Evolutionary conservation across 2,329 filamentous ascomycete species (phyloP).

Genomic region (Calonectria pteridis): DNA sequence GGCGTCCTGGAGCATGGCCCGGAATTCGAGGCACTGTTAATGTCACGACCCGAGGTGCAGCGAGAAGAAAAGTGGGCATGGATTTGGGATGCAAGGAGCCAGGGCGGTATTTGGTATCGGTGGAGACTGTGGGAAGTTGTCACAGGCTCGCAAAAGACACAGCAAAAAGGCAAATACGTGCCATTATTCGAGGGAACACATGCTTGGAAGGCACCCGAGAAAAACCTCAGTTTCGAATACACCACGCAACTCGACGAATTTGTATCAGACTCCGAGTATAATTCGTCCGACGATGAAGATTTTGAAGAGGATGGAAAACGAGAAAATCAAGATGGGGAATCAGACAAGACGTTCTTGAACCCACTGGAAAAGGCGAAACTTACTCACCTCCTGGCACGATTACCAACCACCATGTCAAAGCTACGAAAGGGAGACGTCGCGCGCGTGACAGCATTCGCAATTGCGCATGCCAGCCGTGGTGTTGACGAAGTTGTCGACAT

Average conservation of each 20-base stretch:
- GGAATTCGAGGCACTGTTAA: slow-evolving; percentile 91
- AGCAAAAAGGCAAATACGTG: slow-evolving; percentile 65
- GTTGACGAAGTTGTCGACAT: slow-evolving; percentile 93
- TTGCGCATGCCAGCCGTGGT: slow-evolving; percentile 86
- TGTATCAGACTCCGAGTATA: slow-evolving; percentile 85
- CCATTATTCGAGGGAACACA: slow-evolving; percentile 82
- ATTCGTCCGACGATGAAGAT: slow-evolving; percentile 88
- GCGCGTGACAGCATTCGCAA: slow-evolving; percentile 87
- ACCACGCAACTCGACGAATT: slow-evolving; percentile 82
- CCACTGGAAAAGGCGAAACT: slow-evolving; percentile 88
- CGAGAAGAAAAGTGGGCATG: slow-evolving; percentile 92
- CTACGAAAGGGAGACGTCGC: slow-evolving; percentile 89
- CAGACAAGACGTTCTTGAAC: slow-evolving; percentile 77
- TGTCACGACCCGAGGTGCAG: slow-evolving; percentile 87
- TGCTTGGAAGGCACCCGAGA: slow-evolving; percentile 82
- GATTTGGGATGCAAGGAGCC: slow-evolving; percentile 87
- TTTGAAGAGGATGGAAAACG: slow-evolving; percentile 69
- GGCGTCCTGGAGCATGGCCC: slow-evolving; percentile 82
- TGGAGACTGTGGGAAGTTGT: slow-evolving; percentile 91
- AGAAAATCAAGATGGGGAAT: slow-evolving; percentile 59
- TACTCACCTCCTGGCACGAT: slow-evolving; percentile 82
- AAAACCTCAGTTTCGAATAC: slow-evolving; percentile 83
- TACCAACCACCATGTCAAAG: slow-evolving; percentile 81
- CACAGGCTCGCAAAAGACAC: slow-evolving; percentile 69
- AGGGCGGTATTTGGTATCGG: slow-evolving; percentile 89